Percentiles rank a stretch among this genome's conserved stretches.
Evolutionary conservation across 1,139 yeast species (phyloP).

Genomic region (Taphrina deformans): DNA sequence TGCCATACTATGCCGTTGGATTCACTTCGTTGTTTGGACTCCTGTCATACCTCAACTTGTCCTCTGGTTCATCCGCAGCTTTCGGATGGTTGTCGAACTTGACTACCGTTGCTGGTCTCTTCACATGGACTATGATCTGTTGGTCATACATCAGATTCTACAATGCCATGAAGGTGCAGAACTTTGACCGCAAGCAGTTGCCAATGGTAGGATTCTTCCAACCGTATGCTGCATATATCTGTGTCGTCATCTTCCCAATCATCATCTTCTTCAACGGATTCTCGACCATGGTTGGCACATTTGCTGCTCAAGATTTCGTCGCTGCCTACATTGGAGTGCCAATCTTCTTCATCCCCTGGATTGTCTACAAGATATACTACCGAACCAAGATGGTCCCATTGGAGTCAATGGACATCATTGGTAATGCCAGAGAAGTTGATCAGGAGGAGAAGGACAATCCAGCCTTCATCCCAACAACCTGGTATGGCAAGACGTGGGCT

Average conservation of each 20-base stretch:
- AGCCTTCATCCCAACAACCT: neutral
- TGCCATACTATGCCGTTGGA: slow-evolving; percentile 53
- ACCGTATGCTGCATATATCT: slow-evolving; percentile 63
- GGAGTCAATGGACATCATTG: slow-evolving; percentile 62
- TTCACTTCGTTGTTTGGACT: slow-evolving; percentile 49
- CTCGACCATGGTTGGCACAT: slow-evolving; percentile 60
- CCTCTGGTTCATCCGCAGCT: slow-evolving; percentile 64
- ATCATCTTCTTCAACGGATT: slow-evolving; percentile 71
- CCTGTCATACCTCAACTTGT: slow-evolving; percentile 65
- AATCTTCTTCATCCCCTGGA: slow-evolving; percentile 52
- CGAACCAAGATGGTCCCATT: slow-evolving; percentile 54
- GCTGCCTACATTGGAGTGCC: slow-evolving; percentile 57
- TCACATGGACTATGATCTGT: slow-evolving; percentile 56
- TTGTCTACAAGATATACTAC: slow-evolving; percentile 46
- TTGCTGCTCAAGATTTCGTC: slow-evolving; percentile 52
- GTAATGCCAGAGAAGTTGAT: slow-evolving; percentile 56
- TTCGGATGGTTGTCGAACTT: slow-evolving; percentile 83
- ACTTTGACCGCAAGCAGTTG: slow-evolving; percentile 46
- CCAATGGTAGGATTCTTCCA: slow-evolving; percentile 73
- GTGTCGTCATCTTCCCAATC: slow-evolving; percentile 53
- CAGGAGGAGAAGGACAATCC: slow-evolving; percentile 10
- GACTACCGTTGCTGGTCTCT: slow-evolving; percentile 59
- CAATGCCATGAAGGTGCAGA: slow-evolving; percentile 37
- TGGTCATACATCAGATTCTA: slow-evolving; percentile 43
- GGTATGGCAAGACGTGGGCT: slow-evolving; percentile 12